Evolutionary conservation across 2,329 filamentous ascomycete species (phyloP), one percentile per base, ranked within the genome.

Genomic region (Cladosporium phlei): DNA sequence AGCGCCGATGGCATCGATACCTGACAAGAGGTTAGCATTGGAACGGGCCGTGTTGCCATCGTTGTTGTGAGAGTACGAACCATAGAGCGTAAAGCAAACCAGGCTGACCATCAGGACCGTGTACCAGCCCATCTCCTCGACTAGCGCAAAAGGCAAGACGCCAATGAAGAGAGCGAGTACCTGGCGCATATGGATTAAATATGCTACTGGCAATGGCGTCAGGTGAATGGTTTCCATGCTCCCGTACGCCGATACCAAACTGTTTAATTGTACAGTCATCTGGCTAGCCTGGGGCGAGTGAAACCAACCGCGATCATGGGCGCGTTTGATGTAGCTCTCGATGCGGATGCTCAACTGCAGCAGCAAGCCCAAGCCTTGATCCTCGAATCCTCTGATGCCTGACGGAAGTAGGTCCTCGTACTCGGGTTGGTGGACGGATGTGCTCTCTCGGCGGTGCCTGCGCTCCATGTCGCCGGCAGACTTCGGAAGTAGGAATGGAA

Each of bases 181-280:
- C 63, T 84, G 80, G 52, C 77, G 77, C 55, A 79, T 77, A 54
- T 83, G 80, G 50, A 84, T 84, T 57, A 83, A 57, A 58, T 83
- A 79, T 4, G 80, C 80, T 6, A 84, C 75, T 1, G 80, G 80
- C 16, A 83, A 74, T 0, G 79, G 79, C 0, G 80, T 83, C n/a
- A 78, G 63, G 48, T 78, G 72, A 32, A 84, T 83, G 0, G 79
- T 82, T 63, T 84, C 80, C 78, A 83, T 81, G 45, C 65, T 71
- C 2, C 79, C 79, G 59, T 80, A 83, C 0, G 78, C 77, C 50
- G 78, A 73, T 12, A 76, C 72, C 14, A 83, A 61, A 0, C 64
- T 62, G 57, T 80, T 80, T 19, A 83, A 59, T 53, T 82, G 76
- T 1, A 72, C 72, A 10, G 75, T 76, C 68, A 84, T 71, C 49